Evolutionary conservation across 2,329 filamentous ascomycete genomes (phyloP).

Genomic region (Coleophoma crateriformis): DNA sequence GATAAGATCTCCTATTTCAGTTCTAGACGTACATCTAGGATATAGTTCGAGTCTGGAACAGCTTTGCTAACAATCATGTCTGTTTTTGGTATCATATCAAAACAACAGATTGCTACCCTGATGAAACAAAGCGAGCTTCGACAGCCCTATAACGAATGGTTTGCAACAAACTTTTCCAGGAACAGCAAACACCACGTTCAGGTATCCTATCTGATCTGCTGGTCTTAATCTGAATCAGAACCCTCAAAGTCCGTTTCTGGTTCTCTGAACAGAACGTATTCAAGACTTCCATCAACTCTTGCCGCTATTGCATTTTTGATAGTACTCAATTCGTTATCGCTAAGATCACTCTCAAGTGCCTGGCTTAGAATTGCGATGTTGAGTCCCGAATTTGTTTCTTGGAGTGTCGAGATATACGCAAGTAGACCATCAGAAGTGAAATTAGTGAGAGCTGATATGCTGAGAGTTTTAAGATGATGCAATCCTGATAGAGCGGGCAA

Average conservation of each 20-base stretch:
- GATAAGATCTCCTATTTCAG: no score
- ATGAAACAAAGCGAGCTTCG: no score
- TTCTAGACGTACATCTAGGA: no score
- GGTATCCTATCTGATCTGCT: not conserved
- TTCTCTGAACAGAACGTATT: slow-evolving; percentile 25
- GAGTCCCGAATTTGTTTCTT: slow-evolving; percentile 26
- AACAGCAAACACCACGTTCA: no score
- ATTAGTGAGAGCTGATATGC: slow-evolving; percentile 46
- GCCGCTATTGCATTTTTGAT: slow-evolving; percentile 22
- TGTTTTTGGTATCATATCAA: no score
- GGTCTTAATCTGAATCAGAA: slow-evolving; percentile 19
- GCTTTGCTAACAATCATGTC: no score
- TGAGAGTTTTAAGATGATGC: slow-evolving; percentile 42
- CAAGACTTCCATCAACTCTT: slow-evolving; percentile 28
- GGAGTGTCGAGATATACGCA: slow-evolving; percentile 32
- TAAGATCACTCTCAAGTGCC: slow-evolving; percentile 20
- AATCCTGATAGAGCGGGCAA: slow-evolving; percentile 38
- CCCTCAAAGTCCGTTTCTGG: slow-evolving; percentile 20
- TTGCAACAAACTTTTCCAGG: no score
- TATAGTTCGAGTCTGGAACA: no score
- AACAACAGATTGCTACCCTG: no score
- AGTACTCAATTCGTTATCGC: slow-evolving; percentile 15
- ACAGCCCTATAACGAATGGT: no score
- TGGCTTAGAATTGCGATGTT: slow-evolving; percentile 26
- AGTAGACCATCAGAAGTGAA: slow-evolving; percentile 47